Percentiles rank a stretch among this genome's conserved stretches.
Evolutionary conservation across 1,284 basidiomycete genomes (phyloP).

Genomic region (Pulveroboletus sp.): DNA sequence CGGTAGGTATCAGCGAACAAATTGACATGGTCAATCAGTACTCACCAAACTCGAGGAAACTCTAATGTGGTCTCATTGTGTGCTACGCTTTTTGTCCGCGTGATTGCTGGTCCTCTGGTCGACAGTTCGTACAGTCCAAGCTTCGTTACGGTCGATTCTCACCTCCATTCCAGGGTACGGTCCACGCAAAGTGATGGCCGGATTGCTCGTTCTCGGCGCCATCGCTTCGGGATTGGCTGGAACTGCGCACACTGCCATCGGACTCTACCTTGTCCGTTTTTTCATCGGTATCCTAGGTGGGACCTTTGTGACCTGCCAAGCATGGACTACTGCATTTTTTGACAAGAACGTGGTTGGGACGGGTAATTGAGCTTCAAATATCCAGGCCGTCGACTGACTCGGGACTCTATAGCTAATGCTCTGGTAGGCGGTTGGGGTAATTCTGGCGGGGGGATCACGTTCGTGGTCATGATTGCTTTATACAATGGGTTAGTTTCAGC

Average conservation of each 20-base stretch:
- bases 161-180: background rate
- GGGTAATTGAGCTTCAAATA: background rate
- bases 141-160: background rate
- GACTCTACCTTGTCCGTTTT: background rate
- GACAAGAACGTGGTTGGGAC: background rate
- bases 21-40: background rate
- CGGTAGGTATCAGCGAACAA: background rate
- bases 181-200: background rate
- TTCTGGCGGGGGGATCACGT: background rate
- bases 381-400: background rate
- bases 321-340: background rate
- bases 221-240: background rate
- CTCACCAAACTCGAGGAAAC: background rate
- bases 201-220: background rate
- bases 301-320: background rate
- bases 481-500: background rate
- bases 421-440: background rate
- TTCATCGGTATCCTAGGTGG: background rate
- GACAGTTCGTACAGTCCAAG: background rate
- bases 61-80: background rate
- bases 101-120: background rate
- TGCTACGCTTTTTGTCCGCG: background rate
- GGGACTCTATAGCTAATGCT: background rate
- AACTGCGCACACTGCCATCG: background rate
- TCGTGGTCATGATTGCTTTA: background rate